Evolutionary conservation across 2,329 filamentous ascomycete species (phyloP), one percentile per base, ranked within the genome.

Genomic region (Boeremia exigua): DNA sequence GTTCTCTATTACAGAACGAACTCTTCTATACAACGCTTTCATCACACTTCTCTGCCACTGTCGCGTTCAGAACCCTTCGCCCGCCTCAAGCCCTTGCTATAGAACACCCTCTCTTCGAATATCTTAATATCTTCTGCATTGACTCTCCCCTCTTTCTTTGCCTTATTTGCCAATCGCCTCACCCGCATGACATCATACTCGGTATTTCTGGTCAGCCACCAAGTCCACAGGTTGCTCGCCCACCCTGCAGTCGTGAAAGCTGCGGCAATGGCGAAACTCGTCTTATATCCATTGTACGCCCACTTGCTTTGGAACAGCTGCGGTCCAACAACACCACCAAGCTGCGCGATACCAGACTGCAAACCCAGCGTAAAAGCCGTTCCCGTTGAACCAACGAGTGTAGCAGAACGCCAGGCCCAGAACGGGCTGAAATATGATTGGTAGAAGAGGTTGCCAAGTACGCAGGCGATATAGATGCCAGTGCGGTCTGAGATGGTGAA

Each of bases 301-400:
- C 71, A 81, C 40, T 72, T 73, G 2, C 69, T 72, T 58, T 77
- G 75, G 62, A 81, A 80, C 0, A 80, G 63, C 59, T 80, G 78
- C 0, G 78, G 79, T 0, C 75, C 79, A 25, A 81, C 71, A 2
- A 79, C 77, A n/a, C 77, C 78, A 5, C 79, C 79, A 1, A 81
- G 68, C 62, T 81, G 79, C 0, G 74, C 79, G 6, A 80, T 70
- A 4, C 74, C 76, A 1, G 73, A 75, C 55, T 80, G 78, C 9
- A 81, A 67, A 0, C 75, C 79, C 2, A 80, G 66, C 0, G 77
- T 78, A 50, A 81, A 80, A 0, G 78, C 79, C 0, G 78, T 77
- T 10, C 77, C 79, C 0, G 79, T 81, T 6, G 73, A 74, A 2
- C 79, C 78, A 1, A 3, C 71, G 63, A 8, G 36, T 1, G 54